Percentiles rank a stretch among this genome's conserved stretches.
phyloP scores from a whole-genome alignment of 1,284 basidiomycete species.

The Boletellus deceptivus region DNA sequence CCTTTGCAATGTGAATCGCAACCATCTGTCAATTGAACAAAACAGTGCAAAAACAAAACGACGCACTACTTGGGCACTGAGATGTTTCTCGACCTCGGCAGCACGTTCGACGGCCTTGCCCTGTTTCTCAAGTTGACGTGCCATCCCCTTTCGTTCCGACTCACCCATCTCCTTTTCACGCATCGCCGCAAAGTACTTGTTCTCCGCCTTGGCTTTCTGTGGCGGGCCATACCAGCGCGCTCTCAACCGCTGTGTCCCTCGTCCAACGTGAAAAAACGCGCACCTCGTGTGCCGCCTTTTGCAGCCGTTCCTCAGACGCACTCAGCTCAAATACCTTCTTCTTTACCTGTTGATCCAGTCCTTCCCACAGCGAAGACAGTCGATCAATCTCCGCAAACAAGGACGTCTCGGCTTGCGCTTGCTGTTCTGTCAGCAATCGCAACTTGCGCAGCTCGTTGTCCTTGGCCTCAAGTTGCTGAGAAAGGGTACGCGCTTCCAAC shows the following conservation, averaged over 20 bases:
- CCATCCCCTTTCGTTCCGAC: constrained; percentile 69
- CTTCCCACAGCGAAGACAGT: constrained; percentile 84
- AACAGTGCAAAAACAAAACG: background rate
- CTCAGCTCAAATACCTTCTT: constrained; percentile 83
- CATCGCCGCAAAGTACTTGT: constrained; percentile 92
- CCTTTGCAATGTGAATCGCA: constrained; percentile 33
- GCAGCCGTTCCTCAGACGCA: constrained; percentile 73
- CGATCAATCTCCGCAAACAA: constrained; percentile 86
- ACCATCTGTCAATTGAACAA: background rate
- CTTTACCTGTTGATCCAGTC: constrained; percentile 79
- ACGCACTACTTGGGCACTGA: constrained; percentile 58
- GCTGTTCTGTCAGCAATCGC: constrained; percentile 54
- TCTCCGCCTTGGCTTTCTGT: constrained; percentile 90
- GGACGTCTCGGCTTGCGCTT: constrained; percentile 66
- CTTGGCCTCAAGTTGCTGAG: constrained; percentile 57
- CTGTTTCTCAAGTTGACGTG: constrained; percentile 74
- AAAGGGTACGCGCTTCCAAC: constrained; percentile 51
- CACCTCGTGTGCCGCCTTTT: constrained; percentile 65
- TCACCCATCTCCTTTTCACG: constrained; percentile 85
- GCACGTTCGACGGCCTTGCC: constrained; percentile 72
- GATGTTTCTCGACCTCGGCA: constrained; percentile 62
- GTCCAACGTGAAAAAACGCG: background rate
- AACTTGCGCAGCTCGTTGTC: constrained; percentile 62
- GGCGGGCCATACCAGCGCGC: background rate
- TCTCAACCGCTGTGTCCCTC: background rate